Evolutionary conservation across 78 protist genomes (phyloP).

Genomic region (Pelomyxa schiedti): DNA sequence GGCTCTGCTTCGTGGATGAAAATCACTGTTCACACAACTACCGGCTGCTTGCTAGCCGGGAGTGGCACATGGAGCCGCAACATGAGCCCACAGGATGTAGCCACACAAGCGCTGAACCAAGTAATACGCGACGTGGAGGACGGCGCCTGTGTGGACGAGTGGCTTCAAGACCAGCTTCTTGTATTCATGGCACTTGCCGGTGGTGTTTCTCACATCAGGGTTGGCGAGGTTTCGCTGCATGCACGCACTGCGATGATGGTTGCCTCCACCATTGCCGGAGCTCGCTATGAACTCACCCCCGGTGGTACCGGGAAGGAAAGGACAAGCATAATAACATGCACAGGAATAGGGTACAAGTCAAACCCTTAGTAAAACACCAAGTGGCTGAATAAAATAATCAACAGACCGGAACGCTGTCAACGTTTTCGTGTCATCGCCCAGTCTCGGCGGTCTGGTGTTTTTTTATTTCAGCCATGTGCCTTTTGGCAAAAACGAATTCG

Average conservation of each 20-base stretch:
- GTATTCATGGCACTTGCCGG: constrained; percentile 68
- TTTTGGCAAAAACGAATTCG: too few species aligned
- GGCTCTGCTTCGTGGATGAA: too few species aligned
- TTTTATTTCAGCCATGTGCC: too few species aligned
- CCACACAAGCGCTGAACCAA: constrained; percentile 14
- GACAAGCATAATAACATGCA: not conserved
- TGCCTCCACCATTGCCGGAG: not conserved
- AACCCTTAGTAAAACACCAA: too few species aligned
- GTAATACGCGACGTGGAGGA: constrained; percentile 23
- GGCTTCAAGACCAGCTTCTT: constrained; percentile 66
- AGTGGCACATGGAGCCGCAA: too few species aligned
- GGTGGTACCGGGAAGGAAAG: not conserved
- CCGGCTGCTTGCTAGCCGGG: too few species aligned
- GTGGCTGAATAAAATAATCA: too few species aligned
- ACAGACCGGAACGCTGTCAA: too few species aligned
- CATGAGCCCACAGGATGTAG: too few species aligned
- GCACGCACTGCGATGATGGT: not conserved
- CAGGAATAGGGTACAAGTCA: not conserved
- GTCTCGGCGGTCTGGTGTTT: too few species aligned
- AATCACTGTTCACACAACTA: too few species aligned
- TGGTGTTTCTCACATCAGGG: not conserved
- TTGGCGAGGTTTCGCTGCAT: not conserved
- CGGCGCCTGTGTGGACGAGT: constrained; percentile 69
- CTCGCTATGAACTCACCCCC: not conserved
- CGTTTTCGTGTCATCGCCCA: too few species aligned